A percentile compares a stretch with the other conserved stretches of the same genome.
These are phyloP conservation scores for Beta vulgaris DNA, from an alignment of 148 eudicot species.

Conservation along the genomic window DNA sequence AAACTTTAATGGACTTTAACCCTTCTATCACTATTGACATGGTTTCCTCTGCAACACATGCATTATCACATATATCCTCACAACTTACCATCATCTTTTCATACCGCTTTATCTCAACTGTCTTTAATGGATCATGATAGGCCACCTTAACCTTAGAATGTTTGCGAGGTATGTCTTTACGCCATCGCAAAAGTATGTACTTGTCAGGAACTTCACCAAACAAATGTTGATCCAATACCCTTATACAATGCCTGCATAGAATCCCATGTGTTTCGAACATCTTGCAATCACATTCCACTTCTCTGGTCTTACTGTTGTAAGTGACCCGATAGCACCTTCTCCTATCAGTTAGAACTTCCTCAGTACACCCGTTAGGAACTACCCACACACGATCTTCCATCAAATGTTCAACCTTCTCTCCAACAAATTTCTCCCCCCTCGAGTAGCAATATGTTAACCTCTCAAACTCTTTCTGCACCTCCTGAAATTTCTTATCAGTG, in stretches of 20 bases:
- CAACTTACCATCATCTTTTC: too few species aligned
- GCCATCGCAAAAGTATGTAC: too few species aligned
- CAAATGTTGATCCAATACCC: too few species aligned
- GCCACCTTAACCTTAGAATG: too few species aligned
- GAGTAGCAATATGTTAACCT: background rate
- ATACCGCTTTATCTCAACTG: too few species aligned
- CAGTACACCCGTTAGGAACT: background rate
- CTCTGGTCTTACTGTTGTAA: background rate
- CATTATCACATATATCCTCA: too few species aligned
- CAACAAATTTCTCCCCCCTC: background rate
- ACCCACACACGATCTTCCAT: background rate
- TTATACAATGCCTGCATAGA: background rate
- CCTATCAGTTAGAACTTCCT: background rate
- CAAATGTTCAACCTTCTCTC: background rate
- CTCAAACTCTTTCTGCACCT: background rate
- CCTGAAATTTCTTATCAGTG: background rate
- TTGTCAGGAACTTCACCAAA: too few species aligned
- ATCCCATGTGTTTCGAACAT: background rate
- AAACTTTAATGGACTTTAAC: too few species aligned
- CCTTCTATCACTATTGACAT: too few species aligned
- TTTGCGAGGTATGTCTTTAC: too few species aligned
- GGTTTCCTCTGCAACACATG: too few species aligned
- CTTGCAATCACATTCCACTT: background rate
- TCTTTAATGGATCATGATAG: too few species aligned
- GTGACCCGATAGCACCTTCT: background rate